A percentile compares a stretch with the other conserved stretches of the same genome.
These are phyloP conservation scores for Pleurotus ostreatus DNA, from an alignment of 768 basidiomycete genomes.

Conservation along the genomic window DNA sequence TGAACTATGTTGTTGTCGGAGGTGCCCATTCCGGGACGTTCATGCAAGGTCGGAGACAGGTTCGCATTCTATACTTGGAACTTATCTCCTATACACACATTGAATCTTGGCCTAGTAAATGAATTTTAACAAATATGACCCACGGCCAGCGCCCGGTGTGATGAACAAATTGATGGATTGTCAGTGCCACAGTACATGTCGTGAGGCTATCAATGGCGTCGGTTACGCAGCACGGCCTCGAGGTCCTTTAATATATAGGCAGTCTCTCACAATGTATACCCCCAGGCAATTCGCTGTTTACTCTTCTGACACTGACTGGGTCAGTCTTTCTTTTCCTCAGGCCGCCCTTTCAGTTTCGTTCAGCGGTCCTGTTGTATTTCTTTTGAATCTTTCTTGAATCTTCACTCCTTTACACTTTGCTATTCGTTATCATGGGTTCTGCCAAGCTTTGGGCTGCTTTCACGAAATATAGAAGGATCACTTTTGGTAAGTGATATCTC, in stretches of 20 bases:
- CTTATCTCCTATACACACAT: too few species aligned
- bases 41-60: too few species aligned
- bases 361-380: conserved; percentile 19
- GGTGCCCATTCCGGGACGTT: too few species aligned
- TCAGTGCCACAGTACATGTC: neutral
- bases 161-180: conserved; percentile 1
- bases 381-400: conserved; percentile 13
- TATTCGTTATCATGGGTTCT: conserved; percentile 16
- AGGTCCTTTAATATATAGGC: conserved; percentile 1
- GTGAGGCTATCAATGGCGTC: conserved; percentile 1
- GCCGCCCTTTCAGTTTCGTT: conserved; percentile 23
- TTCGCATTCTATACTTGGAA: too few species aligned
- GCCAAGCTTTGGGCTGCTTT: conserved; percentile 27
- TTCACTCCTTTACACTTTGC: conserved; percentile 12
- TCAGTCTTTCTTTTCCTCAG: conserved; percentile 14
- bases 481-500: conserved; percentile 27
- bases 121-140: neutral
- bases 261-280: conserved; percentile 3
- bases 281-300: conserved; percentile 8
- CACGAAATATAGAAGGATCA: conserved; percentile 25
- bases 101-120: too few species aligned
- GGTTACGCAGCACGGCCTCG: neutral
- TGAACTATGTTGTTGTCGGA: too few species aligned
- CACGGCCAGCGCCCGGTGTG: conserved; percentile 8
- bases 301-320: conserved; percentile 18